phyloP scores from a whole-genome alignment of 441 rosid genomes.

The Populus hybrid region DNA sequence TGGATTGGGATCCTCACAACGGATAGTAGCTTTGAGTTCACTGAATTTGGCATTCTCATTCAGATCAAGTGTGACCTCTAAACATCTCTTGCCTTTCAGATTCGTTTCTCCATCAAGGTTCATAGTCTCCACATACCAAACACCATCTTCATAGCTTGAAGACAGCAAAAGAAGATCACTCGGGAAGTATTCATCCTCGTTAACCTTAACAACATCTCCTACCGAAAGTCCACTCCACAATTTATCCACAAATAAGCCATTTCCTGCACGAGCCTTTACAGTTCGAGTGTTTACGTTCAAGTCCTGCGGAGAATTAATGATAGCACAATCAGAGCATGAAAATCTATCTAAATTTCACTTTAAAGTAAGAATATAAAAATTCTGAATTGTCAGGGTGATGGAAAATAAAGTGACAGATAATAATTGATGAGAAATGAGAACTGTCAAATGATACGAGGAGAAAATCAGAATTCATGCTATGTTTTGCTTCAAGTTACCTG shows the following conservation, averaged over 20 bases:
- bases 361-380: no score
- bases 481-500: conserved; percentile 33
- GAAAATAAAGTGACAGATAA: no score
- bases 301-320: conserved; percentile 32
- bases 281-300: conserved; percentile 47
- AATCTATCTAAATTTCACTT: no score
- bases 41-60: conserved; percentile 40
- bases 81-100: conserved; percentile 54
- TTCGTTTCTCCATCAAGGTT: conserved; percentile 81
- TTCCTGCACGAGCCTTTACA: conserved; percentile 42
- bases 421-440: no score
- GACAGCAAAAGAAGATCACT: conserved; percentile 64
- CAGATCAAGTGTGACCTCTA: conserved; percentile 45
- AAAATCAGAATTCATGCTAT: neutral
- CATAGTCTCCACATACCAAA: conserved; percentile 84
- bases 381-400: no score
- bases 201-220: conserved; percentile 63
- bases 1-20: conserved; percentile 76
- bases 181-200: conserved; percentile 59
- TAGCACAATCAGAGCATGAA: neutral
- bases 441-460: no score
- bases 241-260: conserved; percentile 44
- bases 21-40: conserved; percentile 38
- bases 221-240: conserved; percentile 55
- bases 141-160: conserved; percentile 66